Evolutionary conservation across 202 grass and related monocot genomes (phyloP), one percentile per base, ranked within the genome.

Genomic region (Setaria italica): DNA sequence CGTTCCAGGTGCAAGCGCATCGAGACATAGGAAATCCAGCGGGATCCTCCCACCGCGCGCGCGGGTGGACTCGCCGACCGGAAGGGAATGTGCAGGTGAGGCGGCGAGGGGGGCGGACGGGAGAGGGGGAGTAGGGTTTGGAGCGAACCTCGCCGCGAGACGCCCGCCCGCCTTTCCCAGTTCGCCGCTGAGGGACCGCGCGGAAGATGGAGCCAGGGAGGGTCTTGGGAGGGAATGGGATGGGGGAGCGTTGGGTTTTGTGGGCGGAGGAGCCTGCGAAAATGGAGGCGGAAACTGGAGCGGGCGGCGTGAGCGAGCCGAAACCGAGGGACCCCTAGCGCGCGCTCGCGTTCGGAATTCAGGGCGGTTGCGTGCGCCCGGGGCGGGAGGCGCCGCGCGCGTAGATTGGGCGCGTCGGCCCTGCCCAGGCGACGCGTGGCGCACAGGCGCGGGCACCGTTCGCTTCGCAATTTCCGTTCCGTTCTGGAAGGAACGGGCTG

Each of bases 111-210:
- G 39, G 6, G 25, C 25, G 25, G 25, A 25, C 25, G 25, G 25
- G 25, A 25, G 25, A 25, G 25, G 6, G 49, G 48, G 14, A 10
- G 41, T 74, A 73, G 68, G 56, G 29, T 84, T 25, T 70, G 89
- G 43, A 58, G 57, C 89, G 20, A 74, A 85, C 90, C 86, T 91
- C 57, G 77, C 34, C 32, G 67, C 11, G 71, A 54, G 72, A 73
- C 82, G 57, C 21, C 42, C 82, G 57, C 21, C 42, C 41, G 11
- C 49, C 32, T 65, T 15, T n/a, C 32, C 79, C 45, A 47, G 43
- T 9, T 65, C 77, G 17, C 20, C 25, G 72, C 68, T 25, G 25
- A 25, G 1, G 16, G 74, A 60, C 13, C 32, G 74, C 1, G 74
- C 1, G 8, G 53, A 21, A 42, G 48, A 21, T 1, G 73, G 53